phyloP scores from a whole-genome alignment of 331 rosid species.

The Malus hybrid region DNA sequence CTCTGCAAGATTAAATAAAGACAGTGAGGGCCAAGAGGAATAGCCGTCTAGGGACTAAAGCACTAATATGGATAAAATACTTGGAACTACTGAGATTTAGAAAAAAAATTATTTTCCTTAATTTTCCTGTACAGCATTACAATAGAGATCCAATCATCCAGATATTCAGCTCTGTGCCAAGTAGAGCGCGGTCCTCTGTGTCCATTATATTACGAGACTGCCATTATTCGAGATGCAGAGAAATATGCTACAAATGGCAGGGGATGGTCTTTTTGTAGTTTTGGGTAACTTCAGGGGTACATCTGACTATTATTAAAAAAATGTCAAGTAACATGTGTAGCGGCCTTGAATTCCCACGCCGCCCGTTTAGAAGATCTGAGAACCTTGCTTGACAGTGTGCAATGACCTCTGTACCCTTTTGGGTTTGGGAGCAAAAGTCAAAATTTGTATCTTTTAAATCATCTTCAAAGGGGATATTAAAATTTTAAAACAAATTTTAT shows the following conservation, averaged over 20 bases:
- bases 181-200: neutral
- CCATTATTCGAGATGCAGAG: neutral
- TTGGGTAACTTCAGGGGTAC: neutral
- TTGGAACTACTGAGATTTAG: neutral
- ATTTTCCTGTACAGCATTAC: no score
- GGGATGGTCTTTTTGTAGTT: neutral
- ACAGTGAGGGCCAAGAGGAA: no score
- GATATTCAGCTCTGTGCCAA: neutral
- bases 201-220: neutral
- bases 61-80: neutral
- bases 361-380: constrained; percentile 7
- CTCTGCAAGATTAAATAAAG: neutral
- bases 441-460: neutral
- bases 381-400: neutral
- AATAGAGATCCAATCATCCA: no score
- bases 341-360: neutral
- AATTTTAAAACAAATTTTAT: no score
- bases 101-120: neutral
- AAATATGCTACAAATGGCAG: neutral
- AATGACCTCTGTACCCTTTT: constrained; percentile 11
- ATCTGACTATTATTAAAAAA: neutral
- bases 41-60: no score
- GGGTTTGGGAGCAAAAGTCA: constrained; percentile 4
- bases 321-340: neutral
- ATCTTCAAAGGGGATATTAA: no score